Percentiles rank a stretch among this genome's conserved stretches.
These are phyloP conservation scores for Penicilliopsis zonata DNA, from an alignment of 495 filamentous ascomycete species.

Conservation along the genomic window DNA sequence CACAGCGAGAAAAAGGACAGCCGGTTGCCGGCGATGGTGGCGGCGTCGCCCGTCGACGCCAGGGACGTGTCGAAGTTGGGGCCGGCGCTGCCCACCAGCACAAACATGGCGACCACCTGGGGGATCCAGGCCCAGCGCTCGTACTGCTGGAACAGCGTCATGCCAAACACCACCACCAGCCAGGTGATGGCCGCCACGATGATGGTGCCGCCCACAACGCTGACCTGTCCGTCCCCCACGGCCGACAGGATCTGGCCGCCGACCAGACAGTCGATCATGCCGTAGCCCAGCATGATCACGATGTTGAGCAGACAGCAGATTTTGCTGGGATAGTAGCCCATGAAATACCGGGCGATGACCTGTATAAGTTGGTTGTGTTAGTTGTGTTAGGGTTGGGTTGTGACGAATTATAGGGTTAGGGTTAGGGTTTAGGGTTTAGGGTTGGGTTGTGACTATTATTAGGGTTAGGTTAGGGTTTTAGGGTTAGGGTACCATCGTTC, in stretches of 20 bases:
- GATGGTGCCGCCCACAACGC: slow-evolving; percentile 50
- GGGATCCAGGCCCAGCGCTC: slow-evolving; percentile 49
- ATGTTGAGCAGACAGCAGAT: slow-evolving; percentile 52
- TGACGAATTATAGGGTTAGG: no score
- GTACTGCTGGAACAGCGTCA: slow-evolving; percentile 53
- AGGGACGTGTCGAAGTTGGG: slow-evolving; percentile 43
- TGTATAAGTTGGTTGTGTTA: slow-evolving; percentile 7
- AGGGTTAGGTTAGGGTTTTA: not conserved
- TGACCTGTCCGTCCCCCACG: slow-evolving; percentile 37
- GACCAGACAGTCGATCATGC: slow-evolving; percentile 43
- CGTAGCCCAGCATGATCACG: slow-evolving; percentile 54
- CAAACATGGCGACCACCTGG: slow-evolving; percentile 42
- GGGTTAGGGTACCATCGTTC: slow-evolving; percentile 40
- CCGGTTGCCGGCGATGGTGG: slow-evolving; percentile 36
- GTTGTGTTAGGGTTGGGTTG: no score
- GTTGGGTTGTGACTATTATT: no score
- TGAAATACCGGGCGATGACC: slow-evolving; percentile 54
- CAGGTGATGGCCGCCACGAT: slow-evolving; percentile 46
- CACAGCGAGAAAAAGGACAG: slow-evolving; percentile 53
- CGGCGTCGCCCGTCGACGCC: slow-evolving; percentile 15
- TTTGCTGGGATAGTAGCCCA: slow-evolving; percentile 63
- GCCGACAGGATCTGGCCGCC: slow-evolving; percentile 37
- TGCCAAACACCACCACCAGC: slow-evolving; percentile 52
- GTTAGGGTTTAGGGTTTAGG: no score
- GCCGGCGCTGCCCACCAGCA: slow-evolving; percentile 48